Evolutionary conservation across 306 rosid species (phyloP).

Genomic region (Acmispon strigosus): DNA sequence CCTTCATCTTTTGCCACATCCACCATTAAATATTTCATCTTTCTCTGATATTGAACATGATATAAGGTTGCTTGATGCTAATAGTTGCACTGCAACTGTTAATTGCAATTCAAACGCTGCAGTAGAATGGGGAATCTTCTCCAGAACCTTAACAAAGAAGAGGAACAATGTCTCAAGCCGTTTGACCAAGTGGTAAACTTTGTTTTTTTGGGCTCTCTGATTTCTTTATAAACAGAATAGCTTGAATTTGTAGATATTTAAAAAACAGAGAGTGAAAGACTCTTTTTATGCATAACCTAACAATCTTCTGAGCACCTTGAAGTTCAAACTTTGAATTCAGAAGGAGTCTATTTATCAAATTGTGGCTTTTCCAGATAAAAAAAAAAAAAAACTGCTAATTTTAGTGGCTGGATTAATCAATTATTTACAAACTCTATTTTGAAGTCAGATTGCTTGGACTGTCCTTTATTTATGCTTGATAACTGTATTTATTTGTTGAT

Average conservation of each 20-base stretch:
- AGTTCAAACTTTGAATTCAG: neutral
- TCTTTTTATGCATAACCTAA: conserved; percentile 4
- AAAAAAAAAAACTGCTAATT: neutral
- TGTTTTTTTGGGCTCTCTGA: neutral
- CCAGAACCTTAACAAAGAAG: conserved; percentile 54
- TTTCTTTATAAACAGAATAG: neutral
- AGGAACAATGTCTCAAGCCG: conserved; percentile 55
- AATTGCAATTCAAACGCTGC: conserved; percentile 40
- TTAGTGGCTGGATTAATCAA: conserved; percentile 6
- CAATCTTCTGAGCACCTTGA: neutral
- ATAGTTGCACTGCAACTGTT: conserved; percentile 26
- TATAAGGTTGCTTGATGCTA: conserved; percentile 20
- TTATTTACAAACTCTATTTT: conserved; percentile 1
- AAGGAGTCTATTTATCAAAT: neutral
- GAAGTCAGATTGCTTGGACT: conserved; percentile 1
- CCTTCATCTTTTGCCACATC: conserved; percentile 84
- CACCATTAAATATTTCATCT: conserved; percentile 40
- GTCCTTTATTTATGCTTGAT: neutral
- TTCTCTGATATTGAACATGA: conserved; percentile 32
- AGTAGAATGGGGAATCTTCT: conserved; percentile 64
- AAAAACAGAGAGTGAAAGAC: neutral
- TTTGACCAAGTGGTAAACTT: conserved; percentile 68
- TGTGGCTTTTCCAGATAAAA: neutral
- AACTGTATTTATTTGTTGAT: conserved; percentile 6
- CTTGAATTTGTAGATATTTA: neutral